Evolutionary conservation across 192 early-diverging fungal species (phyloP).

Genomic region (Phycomyces blakesleeanus): DNA sequence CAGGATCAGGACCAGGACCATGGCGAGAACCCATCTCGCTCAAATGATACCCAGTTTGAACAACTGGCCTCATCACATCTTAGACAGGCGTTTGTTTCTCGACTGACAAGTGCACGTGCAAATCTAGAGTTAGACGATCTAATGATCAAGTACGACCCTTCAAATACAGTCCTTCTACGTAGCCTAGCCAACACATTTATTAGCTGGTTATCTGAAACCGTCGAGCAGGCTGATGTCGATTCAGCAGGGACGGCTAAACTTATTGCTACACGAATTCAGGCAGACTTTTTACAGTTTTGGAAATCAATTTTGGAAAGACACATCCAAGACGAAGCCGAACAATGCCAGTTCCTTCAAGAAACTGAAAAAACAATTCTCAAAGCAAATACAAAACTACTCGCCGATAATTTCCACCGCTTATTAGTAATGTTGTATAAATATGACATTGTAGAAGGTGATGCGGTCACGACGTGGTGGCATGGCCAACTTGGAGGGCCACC

Average conservation of each 20-base stretch:
- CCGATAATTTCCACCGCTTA: constrained; percentile 36
- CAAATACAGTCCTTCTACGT: constrained; percentile 18
- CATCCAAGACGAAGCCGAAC: constrained; percentile 31
- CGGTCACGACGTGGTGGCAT: constrained; percentile 43
- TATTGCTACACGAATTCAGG: constrained; percentile 29
- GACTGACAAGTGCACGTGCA: constrained; percentile 38
- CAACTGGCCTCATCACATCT: constrained; percentile 33
- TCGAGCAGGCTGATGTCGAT: neutral
- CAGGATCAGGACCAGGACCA: constrained; percentile 36
- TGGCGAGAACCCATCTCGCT: constrained; percentile 5
- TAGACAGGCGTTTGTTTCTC: constrained; percentile 34
- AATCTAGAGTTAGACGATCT: constrained; percentile 47
- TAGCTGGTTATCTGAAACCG: constrained; percentile 24
- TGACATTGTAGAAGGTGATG: constrained; percentile 43
- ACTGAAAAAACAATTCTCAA: constrained; percentile 12
- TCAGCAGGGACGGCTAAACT: neutral
- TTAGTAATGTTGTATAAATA: constrained; percentile 44
- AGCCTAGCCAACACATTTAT: constrained; percentile 34
- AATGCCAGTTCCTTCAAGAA: constrained; percentile 29
- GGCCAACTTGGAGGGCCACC: constrained; percentile 7
- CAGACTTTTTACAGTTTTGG: constrained; percentile 36
- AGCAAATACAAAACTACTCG: constrained; percentile 2
- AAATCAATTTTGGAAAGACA: constrained; percentile 37
- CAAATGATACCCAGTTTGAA: constrained; percentile 29
- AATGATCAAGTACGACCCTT: constrained; percentile 39